Base-by-base conservation (phyloP, 202 grass and related monocot species). In the Panicum virgatum region DNA sequence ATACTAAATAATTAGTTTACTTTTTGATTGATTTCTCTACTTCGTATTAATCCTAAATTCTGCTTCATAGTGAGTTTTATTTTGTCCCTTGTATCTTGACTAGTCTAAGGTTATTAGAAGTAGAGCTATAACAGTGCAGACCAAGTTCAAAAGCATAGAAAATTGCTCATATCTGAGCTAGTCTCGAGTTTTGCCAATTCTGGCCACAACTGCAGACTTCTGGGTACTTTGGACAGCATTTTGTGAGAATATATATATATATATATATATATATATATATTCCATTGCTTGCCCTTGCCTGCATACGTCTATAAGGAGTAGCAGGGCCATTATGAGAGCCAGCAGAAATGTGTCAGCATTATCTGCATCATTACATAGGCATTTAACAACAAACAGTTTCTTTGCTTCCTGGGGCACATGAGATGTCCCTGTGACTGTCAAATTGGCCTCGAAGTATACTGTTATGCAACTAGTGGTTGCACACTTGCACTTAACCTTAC, bases 331-430 rank as follows among this genome's bases (percentile, higher is more conserved):
- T 72, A 73, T 69, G 25, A 25, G 19, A 80, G 9, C 12, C 18
- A 47, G 7, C 45, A 69, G 15, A 39, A 25, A 69, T 69, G 37
- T 52, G 3, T 62, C 45, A 74, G 4, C 5, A 76, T 12, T 29
- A 77, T 86, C 48, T 61, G 73, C 48, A 73, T 23, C 54, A 45
- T 75, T 74, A 27, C 40, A 51, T 29, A 50, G 50, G 22, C 72
- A 68, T 66, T 64, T 77, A 65, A 34, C 53, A 40, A 69, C 20
- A 45, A n/a, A 53, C 66, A 48, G 27, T 23, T 75, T 44, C 62
- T 22, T 64, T 81, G 3, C 62, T 77, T 81, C 6, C 40, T 32
- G 16, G 47, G 48, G 52, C 62, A 67, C 23, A 74, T 52, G 25
- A 66, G 18, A 38, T 77, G 14, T 7, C 19, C 52, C 16, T 65